These are phyloP conservation scores for Peronospora tabacina DNA, from an alignment of 352 stramenopile species.

Conservation along the genomic window DNA sequence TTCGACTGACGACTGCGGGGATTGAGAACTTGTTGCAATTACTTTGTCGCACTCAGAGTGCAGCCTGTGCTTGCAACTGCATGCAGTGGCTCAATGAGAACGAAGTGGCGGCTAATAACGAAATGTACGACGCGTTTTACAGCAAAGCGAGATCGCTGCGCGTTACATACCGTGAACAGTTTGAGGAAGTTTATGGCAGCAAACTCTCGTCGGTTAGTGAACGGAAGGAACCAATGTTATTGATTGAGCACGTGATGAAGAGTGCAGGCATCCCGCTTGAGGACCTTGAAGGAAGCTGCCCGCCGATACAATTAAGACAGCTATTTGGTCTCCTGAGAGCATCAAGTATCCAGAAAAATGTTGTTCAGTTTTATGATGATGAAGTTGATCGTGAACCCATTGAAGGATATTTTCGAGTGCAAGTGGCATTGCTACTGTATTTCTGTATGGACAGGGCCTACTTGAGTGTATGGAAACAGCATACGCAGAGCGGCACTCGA, in stretches of 20 bases:
- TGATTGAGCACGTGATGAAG: slow-evolving; percentile 76
- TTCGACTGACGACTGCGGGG: slow-evolving; percentile 47
- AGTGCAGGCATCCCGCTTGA: slow-evolving; percentile 40
- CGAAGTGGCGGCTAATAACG: slow-evolving; percentile 34
- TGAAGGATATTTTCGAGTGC: slow-evolving; percentile 70
- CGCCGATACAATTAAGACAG: slow-evolving; percentile 42
- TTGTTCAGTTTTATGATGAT: slow-evolving; percentile 51
- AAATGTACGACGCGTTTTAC: slow-evolving; percentile 63
- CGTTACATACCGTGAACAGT: slow-evolving; percentile 50
- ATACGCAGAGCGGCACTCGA: slow-evolving; percentile 40
- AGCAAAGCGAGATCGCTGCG: slow-evolving; percentile 44
- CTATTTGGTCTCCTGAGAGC: slow-evolving; percentile 47
- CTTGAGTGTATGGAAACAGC: slow-evolving; percentile 40
- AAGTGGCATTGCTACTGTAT: slow-evolving; percentile 67
- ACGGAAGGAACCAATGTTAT: slow-evolving; percentile 41
- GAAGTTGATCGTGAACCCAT: slow-evolving; percentile 62
- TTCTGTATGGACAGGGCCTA: slow-evolving; percentile 72
- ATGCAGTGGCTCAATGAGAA: slow-evolving; percentile 63
- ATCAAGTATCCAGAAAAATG: slow-evolving; percentile 42
- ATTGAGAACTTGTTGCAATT: slow-evolving; percentile 66
- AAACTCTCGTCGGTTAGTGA: slow-evolving; percentile 14
- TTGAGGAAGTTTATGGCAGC: slow-evolving; percentile 58
- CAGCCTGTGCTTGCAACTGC: slow-evolving; percentile 47
- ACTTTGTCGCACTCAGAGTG: slow-evolving; percentile 52
- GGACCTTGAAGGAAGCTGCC: slow-evolving; percentile 36